A percentile compares a stretch with the other conserved stretches of the same genome.
Conservation (phyloP, 106 monocot genomes). For the Dendrobium chrysotoxum region DNA sequence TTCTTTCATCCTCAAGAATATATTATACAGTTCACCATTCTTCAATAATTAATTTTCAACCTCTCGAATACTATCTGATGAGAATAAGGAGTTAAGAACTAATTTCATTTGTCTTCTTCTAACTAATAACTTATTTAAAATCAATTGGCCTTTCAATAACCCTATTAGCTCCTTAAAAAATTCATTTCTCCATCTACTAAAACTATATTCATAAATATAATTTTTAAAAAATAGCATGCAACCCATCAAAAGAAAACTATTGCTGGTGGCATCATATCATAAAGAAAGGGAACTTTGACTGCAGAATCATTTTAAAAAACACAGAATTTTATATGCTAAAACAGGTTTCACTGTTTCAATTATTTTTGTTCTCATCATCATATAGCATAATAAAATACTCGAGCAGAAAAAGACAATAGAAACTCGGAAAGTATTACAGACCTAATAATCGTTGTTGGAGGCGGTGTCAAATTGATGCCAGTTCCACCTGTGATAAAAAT, state of each 20-base stretch:
- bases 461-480: conserved; percentile 92
- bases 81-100: too few relatives aligned
- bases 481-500: conserved; percentile 60
- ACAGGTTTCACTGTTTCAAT: not conserved
- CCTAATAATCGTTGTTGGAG: conserved; percentile 74
- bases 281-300: not conserved
- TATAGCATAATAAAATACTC: not conserved
- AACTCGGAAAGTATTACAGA: conserved; percentile 13
- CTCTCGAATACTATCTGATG: too few relatives aligned
- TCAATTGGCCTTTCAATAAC: not conserved
- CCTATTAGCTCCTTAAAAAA: not conserved
- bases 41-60: too few relatives aligned
- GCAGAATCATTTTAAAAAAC: not conserved
- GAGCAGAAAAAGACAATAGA: not conserved
- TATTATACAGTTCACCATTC: too few relatives aligned
- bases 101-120: too few relatives aligned
- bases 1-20: too few relatives aligned
- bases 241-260: not conserved
- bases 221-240: not conserved
- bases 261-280: not conserved
- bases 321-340: not conserved
- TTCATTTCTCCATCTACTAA: not conserved
- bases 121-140: not conserved
- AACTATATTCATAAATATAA: not conserved
- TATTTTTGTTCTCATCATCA: not conserved